Evolutionary conservation across 306 rosid genomes (phyloP), one percentile per base, ranked within the genome.

Genomic region (Cucurbita ficifolia): DNA sequence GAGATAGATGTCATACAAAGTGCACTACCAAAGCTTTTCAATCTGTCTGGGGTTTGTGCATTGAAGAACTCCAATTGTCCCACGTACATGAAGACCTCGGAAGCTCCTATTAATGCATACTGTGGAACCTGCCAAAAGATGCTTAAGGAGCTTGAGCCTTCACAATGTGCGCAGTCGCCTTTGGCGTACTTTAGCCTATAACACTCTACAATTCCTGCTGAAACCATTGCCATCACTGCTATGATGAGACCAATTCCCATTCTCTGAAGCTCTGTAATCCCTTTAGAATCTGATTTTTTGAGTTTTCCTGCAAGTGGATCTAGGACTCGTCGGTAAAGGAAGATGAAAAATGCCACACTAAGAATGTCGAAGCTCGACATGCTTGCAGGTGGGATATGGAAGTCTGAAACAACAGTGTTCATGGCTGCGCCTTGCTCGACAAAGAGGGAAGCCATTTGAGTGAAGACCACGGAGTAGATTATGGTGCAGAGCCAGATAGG

Each of bases 401-500:
- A 95, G 77, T 76, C 51, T 62, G 96, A 88, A 63, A 95, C 55
- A 0, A 86, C 86, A 42, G 96, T 86, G 73, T 95, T 88, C 99
- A 95, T 95, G 77, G 92, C 99, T 1, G 96, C 96, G 14, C 99
- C 99, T 86, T 95, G 99, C 85, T 91, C 99, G 56, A 95, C 99
- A 62, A 95, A 95, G 78, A 95, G 97, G 18, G 99, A 95, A 45
- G 97, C 97, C 99, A 95, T 95, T 81, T 95, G 99, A 70, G 99
- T 91, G 83, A 91, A 95, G 77, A 91, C 99, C 61, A 95, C 99
- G 0, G 99, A 95, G 87, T 91, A 95, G 82, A 95, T 76, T 78
- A 95, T 95, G 78, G 99, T 95, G 89, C 99, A 95, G 74, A 95
- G 93, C 99, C 99, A 95, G 38, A 95, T 95, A 35, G 99, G 99